Percentiles rank a stretch among this genome's conserved stretches.
Conservation (phyloP, 306 rosid species). For the Herpetospermum pedunculosum region DNA sequence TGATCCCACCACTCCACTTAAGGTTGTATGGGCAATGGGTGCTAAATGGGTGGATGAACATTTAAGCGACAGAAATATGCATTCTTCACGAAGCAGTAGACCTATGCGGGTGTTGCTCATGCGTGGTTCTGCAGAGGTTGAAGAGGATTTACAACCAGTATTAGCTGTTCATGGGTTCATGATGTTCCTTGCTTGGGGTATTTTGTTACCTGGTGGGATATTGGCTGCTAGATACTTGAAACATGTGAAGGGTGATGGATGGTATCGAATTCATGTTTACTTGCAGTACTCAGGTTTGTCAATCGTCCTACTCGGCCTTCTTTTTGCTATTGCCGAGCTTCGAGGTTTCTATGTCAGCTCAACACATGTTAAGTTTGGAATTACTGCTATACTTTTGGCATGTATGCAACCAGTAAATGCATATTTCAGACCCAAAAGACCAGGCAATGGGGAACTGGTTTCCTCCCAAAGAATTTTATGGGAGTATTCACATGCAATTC, state of each 20-base stretch:
- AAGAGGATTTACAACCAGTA: constrained; percentile 82
- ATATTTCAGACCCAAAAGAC: constrained; percentile 46
- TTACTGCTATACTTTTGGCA: constrained; percentile 49
- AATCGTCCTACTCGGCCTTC: constrained; percentile 66
- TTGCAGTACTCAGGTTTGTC: constrained; percentile 83
- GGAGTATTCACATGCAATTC: constrained; percentile 62
- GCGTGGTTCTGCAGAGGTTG: constrained; percentile 92
- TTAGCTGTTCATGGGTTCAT: constrained; percentile 87
- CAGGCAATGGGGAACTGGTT: constrained; percentile 38
- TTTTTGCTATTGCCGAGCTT: constrained; percentile 90
- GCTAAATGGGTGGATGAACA: constrained; percentile 47
- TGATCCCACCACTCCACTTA: constrained; percentile 76
- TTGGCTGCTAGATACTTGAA: constrained; percentile 79
- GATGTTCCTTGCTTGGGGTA: constrained; percentile 97
- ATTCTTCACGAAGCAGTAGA: constrained; percentile 65
- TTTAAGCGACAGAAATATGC: constrained; percentile 70
- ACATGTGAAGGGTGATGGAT: constrained; percentile 84
- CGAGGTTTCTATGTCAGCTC: constrained; percentile 65
- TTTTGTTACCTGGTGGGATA: constrained; percentile 81
- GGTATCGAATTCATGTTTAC: constrained; percentile 88
- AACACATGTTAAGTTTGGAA: constrained; percentile 65
- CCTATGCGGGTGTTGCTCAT: constrained; percentile 49
- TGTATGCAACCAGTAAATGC: constrained; percentile 73
- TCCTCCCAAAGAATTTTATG: constrained; percentile 50
- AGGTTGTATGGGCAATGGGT: constrained; percentile 95